Percentiles rank a stretch among this genome's conserved stretches.
Conservation (phyloP, 805 yeast genomes). For the Pichia sporocuriosa region DNA sequence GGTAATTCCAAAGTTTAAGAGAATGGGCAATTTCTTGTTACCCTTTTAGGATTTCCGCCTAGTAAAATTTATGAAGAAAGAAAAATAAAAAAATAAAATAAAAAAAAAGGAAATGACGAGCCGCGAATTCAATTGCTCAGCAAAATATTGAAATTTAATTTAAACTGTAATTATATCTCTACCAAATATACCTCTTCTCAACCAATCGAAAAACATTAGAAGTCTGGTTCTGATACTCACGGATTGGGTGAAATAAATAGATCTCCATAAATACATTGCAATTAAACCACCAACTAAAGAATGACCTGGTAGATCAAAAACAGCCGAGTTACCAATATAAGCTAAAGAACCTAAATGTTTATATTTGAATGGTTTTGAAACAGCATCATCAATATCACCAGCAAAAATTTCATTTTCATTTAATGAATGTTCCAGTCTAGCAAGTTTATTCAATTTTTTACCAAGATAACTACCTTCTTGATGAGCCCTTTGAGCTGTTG, state of each 20-base stretch:
- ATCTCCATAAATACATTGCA: slow-evolving; percentile 92
- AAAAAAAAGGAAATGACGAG: too few species aligned
- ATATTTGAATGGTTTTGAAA: slow-evolving; percentile 62
- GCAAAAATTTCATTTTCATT: slow-evolving; percentile 37
- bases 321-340: slow-evolving; percentile 92
- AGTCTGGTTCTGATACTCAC: slow-evolving; percentile 82
- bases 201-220: slow-evolving; percentile 82
- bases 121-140: neutral
- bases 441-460: slow-evolving; percentile 54
- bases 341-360: slow-evolving; percentile 89
- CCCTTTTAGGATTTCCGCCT: neutral
- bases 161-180: slow-evolving; percentile 46
- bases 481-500: slow-evolving; percentile 96
- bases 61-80: too few species aligned
- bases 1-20: too few species aligned
- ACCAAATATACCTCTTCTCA: slow-evolving; percentile 80
- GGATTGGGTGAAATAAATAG: slow-evolving; percentile 89
- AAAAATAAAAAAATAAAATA: too few species aligned
- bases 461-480: slow-evolving; percentile 87
- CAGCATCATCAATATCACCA: slow-evolving; percentile 34
- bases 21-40: neutral
- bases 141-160: neutral
- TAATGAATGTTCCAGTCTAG: slow-evolving; percentile 47
- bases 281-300: slow-evolving; percentile 75
- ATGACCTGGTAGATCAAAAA: slow-evolving; percentile 80